These are phyloP conservation scores for Thyridium curvatum DNA, from an alignment of 2,329 filamentous ascomycete species.

Conservation along the genomic window DNA sequence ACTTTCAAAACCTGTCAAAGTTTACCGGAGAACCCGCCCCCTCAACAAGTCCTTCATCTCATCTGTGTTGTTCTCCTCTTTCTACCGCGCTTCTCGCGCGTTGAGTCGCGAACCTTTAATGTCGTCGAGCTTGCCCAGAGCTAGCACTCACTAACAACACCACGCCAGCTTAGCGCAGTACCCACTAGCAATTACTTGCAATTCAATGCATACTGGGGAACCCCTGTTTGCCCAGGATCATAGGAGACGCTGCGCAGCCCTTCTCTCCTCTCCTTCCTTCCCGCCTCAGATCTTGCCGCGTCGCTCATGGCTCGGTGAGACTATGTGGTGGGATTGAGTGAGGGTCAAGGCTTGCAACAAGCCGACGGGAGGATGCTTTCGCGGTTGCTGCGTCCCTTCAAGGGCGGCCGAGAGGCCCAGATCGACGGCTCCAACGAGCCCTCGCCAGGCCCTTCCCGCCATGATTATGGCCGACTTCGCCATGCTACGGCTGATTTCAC, in stretches of 20 bases:
- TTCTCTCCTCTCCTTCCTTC: neutral
- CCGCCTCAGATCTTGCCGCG: neutral
- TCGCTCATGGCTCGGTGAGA: conserved; percentile 7
- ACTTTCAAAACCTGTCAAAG: too few relatives aligned
- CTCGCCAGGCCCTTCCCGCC: conserved; percentile 15
- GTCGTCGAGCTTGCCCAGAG: too few relatives aligned
- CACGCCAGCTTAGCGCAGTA: too few relatives aligned
- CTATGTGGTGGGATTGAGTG: conserved; percentile 4
- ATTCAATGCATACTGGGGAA: too few relatives aligned
- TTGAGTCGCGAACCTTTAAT: too few relatives aligned
- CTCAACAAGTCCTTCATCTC: too few relatives aligned
- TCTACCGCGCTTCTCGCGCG: too few relatives aligned
- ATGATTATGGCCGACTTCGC: conserved; percentile 30
- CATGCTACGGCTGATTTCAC: conserved; percentile 61
- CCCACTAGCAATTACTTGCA: too few relatives aligned
- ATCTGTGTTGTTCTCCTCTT: too few relatives aligned
- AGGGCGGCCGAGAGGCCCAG: conserved; percentile 16
- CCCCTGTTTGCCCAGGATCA: too few relatives aligned
- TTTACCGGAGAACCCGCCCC: too few relatives aligned
- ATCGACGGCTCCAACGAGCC: conserved; percentile 10
- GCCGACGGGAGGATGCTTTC: conserved; percentile 21
- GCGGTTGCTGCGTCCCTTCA: conserved; percentile 21
- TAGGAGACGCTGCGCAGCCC: neutral
- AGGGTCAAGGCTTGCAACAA: conserved; percentile 13
- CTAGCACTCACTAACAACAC: too few relatives aligned